Evolutionary conservation across 2,329 filamentous ascomycete species (phyloP).

Genomic region (Proliferodiscus dingleyae): DNA sequence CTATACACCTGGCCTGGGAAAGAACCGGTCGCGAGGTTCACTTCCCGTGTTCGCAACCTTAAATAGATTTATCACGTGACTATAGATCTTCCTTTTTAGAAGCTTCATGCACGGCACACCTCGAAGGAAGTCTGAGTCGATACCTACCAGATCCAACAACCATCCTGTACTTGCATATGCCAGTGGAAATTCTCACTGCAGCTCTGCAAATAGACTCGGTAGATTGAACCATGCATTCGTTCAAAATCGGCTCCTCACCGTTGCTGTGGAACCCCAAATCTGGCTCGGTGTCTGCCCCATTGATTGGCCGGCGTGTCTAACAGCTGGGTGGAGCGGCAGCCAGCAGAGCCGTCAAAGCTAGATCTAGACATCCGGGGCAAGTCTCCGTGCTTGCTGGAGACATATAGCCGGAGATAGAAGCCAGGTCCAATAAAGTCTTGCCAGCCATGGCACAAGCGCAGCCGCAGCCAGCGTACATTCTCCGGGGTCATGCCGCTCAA

Average conservation of each 20-base stretch:
- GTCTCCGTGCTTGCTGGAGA: too few relatives aligned
- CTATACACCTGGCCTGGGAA: too few relatives aligned
- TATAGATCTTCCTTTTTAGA: too few relatives aligned
- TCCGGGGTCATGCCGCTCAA: slow-evolving; percentile 79
- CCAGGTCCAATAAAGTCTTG: background rate
- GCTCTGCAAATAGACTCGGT: background rate
- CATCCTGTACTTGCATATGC: background rate
- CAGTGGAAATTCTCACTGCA: background rate
- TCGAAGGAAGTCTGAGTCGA: too few relatives aligned
- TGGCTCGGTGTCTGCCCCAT: background rate
- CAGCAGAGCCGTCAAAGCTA: background rate
- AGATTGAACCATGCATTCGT: background rate
- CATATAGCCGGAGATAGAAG: too few relatives aligned
- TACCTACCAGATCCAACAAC: too few relatives aligned
- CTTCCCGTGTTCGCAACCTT: too few relatives aligned
- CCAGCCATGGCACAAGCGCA: slow-evolving; percentile 25
- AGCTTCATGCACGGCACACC: too few relatives aligned
- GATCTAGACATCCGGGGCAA: background rate
- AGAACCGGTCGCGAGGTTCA: too few relatives aligned
- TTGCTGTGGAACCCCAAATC: slow-evolving; percentile 2
- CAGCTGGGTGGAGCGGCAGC: background rate
- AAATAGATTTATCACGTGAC: too few relatives aligned
- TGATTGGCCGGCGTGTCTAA: background rate
- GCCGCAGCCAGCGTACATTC: slow-evolving; percentile 48
- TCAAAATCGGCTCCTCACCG: background rate